These are phyloP conservation scores for Meira miltonrushii DNA, from an alignment of 1,284 basidiomycete genomes.

Conservation along the genomic window DNA sequence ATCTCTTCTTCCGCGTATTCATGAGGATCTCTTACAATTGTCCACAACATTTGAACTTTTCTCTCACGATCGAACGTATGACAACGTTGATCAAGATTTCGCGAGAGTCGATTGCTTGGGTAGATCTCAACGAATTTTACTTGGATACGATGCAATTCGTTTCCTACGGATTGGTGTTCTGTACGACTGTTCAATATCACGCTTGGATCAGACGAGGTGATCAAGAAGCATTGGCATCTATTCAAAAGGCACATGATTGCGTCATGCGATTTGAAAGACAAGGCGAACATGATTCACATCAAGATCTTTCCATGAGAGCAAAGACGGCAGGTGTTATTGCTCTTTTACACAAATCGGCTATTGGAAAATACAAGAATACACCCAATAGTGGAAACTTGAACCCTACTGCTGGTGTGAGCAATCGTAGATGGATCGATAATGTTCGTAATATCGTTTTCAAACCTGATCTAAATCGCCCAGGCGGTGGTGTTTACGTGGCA, in stretches of 20 bases:
- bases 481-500: conserved; percentile 76
- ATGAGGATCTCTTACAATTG: conserved; percentile 49
- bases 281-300: conserved; percentile 38
- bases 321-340: conserved; percentile 86
- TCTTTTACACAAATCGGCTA: conserved; percentile 68
- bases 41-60: conserved; percentile 44
- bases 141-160: conserved; percentile 43
- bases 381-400: conserved; percentile 49
- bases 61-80: conserved; percentile 45
- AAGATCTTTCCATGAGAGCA: conserved; percentile 66
- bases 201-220: conserved; percentile 40
- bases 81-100: conserved; percentile 34
- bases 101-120: conserved; percentile 39
- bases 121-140: conserved; percentile 41
- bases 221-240: conserved; percentile 24
- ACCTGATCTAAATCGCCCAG: conserved; percentile 59
- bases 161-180: conserved; percentile 44
- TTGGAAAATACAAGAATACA: conserved; percentile 51
- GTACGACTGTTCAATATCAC: conserved; percentile 45
- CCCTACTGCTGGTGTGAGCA: conserved; percentile 55
- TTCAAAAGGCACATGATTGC: conserved; percentile 28
- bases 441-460: conserved; percentile 64
- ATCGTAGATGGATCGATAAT: conserved; percentile 47
- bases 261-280: conserved; percentile 26
- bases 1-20: conserved; percentile 47